Conservation (phyloP, 75 land plant species). For the Sequoiadendron giganteum region DNA sequence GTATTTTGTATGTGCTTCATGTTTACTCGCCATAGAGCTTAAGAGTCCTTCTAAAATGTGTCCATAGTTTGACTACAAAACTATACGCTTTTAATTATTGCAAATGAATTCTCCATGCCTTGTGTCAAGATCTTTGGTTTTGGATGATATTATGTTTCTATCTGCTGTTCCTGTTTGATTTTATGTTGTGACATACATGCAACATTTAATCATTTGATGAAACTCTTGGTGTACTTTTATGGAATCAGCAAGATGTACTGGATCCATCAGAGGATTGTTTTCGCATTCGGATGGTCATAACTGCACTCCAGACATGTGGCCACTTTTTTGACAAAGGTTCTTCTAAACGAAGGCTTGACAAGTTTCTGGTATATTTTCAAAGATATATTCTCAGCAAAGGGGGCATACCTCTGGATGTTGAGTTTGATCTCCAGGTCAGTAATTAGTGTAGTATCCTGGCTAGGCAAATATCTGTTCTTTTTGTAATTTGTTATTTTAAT, state of each 20-base stretch:
- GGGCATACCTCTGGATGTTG: slow-evolving; percentile 84
- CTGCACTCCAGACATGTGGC: slow-evolving; percentile 95
- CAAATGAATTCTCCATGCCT: not conserved
- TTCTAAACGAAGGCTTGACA: slow-evolving; percentile 88
- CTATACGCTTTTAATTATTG: not conserved
- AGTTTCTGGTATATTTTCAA: slow-evolving; percentile 87
- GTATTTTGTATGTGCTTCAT: not conserved
- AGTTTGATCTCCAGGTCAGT: slow-evolving; percentile 85
- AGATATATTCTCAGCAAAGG: slow-evolving; percentile 93
- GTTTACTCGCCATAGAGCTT: not conserved
- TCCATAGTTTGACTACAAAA: not conserved
- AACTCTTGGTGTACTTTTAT: not conserved
- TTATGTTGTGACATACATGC: not conserved
- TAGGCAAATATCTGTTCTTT: not conserved
- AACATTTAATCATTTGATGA: slow-evolving; percentile 2
- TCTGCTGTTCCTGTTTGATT: not conserved
- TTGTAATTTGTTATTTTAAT: not conserved
- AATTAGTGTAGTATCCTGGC: not conserved
- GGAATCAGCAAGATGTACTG: slow-evolving; percentile 75
- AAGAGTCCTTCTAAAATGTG: not conserved
- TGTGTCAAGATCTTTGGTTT: not conserved
- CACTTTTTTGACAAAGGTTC: slow-evolving; percentile 97
- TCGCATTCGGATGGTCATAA: slow-evolving; percentile 89
- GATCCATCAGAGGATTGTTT: slow-evolving; percentile 99
- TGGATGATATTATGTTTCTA: not conserved